Base-by-base conservation (phyloP, 2,329 filamentous ascomycete species). In the Coleophoma crateriformis region DNA sequence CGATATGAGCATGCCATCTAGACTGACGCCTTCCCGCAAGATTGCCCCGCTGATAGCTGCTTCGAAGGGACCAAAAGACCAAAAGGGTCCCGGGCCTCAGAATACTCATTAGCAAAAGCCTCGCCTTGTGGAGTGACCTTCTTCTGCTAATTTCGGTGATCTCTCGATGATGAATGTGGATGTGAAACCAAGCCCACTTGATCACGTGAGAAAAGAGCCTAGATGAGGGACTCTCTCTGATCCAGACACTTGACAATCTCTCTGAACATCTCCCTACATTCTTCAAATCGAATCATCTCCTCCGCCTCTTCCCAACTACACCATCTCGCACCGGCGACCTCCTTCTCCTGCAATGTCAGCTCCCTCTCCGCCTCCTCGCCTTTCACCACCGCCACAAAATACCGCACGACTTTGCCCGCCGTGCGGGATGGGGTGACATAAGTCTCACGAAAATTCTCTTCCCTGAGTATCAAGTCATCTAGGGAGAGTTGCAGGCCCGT, bases 301-400 rank as follows among this genome's bases (percentile, higher is more conserved):
- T 41, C 10, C 10, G 54, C 56, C 34, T 56, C 51, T 1, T 51
- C 49, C 53, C 53, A 54, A 41, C 33, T 19, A 46, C 49, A 47
- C 58, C 58, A 60, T 33, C 42, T 39, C 14, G 52, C 55, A 20
- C 33, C 53, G 6, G 45, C 50, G 4, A 59, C 48, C 14, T 59
- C 57, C 20, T 54, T 50, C 17, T 55, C 51, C 41, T 60, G 54
- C 2, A 58, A 1, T 37, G 38, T 46, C 1, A 59, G 10, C 32
- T 53, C 53, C 32, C 52, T 50, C 33, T 41, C 46, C 13, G 33
- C 45, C 27, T 53, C 49, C 27, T 41, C 47, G 11, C 34, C 45
- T 13, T 50, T 42, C 2, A 53, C 39, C n/a, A 54, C 10, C 2
- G 50, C 54, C 33, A 47, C 42, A 45, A 40, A 57, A 15, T 48